Conservation (phyloP, 2,329 filamentous ascomycete species). For the Monilinia laxa region DNA sequence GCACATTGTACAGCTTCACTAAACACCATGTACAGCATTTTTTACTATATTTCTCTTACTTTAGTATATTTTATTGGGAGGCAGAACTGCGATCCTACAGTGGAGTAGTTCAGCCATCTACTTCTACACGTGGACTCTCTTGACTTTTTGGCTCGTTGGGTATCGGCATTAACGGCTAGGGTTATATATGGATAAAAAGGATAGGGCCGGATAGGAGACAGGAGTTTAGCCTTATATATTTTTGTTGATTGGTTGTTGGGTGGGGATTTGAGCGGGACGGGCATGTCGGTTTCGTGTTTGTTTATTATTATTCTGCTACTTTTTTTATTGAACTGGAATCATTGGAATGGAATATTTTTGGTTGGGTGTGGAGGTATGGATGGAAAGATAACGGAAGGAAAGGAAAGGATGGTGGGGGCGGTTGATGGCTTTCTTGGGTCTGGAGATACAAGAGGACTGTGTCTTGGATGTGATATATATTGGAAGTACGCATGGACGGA, state of each 20-base stretch:
- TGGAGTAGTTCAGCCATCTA: conserved; percentile 4
- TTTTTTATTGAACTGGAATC: conserved; percentile 3
- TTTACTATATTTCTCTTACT: conserved; percentile 17
- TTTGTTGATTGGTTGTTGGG: conserved; percentile 9
- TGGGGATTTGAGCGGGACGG: background rate
- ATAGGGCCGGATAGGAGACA: conserved; percentile 11
- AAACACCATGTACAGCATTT: conserved; percentile 17
- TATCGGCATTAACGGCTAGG: conserved; percentile 17
- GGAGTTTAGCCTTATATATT: conserved; percentile 13
- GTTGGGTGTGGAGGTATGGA: conserved; percentile 16
- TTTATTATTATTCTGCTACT: conserved; percentile 4
- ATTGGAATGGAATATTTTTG: conserved; percentile 11
- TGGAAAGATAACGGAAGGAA: conserved; percentile 11
- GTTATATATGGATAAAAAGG: conserved; percentile 23
- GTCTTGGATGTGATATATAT: conserved; percentile 4
- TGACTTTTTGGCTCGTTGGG: conserved; percentile 17
- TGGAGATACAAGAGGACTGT: background rate
- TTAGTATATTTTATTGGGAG: conserved; percentile 21
- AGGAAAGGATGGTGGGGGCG: background rate
- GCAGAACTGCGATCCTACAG: conserved; percentile 4
- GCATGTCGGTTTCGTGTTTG: background rate
- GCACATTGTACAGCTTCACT: conserved; percentile 11
- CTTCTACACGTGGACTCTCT: conserved; percentile 11
- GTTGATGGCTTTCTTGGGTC: conserved; percentile 9
- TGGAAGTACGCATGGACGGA: background rate